These are phyloP conservation scores for Oemleria cerasiformis DNA, from an alignment of 306 rosid species.

Conservation along the genomic window DNA sequence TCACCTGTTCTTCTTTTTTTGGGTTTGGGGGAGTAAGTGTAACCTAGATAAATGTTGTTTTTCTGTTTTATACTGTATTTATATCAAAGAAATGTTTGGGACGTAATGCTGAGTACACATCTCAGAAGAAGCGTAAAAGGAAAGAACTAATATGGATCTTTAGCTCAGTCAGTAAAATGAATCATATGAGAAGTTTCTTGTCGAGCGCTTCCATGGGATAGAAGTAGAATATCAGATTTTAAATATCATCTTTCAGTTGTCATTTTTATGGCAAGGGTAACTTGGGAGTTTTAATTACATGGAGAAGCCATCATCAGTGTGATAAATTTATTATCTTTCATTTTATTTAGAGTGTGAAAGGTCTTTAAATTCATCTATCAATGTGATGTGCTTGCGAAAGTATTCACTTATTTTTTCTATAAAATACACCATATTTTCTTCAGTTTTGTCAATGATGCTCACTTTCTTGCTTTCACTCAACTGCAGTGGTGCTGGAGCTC, in stretches of 20 bases:
- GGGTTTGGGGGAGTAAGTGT: background rate
- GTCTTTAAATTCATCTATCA: background rate
- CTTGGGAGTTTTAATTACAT: background rate
- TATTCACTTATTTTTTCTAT: background rate
- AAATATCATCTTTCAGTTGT: background rate
- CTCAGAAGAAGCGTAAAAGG: background rate
- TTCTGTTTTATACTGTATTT: background rate
- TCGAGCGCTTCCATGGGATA: background rate
- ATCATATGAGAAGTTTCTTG: background rate
- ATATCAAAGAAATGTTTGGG: background rate
- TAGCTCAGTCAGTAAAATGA: background rate
- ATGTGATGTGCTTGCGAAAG: background rate
- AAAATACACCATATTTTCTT: background rate
- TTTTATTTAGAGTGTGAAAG: background rate
- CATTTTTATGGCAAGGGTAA: background rate
- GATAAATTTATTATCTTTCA: background rate
- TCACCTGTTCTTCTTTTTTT: background rate
- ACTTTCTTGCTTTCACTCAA: conserved; percentile 18
- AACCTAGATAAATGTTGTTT: background rate
- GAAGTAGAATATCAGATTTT: background rate
- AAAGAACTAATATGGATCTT: background rate
- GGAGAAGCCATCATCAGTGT: background rate
- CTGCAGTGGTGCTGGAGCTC: conserved; percentile 96
- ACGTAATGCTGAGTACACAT: background rate
- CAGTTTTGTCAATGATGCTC: conserved; percentile 6